Evolutionary conservation across 495 filamentous ascomycete genomes (phyloP).

Genomic region (Penicillium crystallinum): DNA sequence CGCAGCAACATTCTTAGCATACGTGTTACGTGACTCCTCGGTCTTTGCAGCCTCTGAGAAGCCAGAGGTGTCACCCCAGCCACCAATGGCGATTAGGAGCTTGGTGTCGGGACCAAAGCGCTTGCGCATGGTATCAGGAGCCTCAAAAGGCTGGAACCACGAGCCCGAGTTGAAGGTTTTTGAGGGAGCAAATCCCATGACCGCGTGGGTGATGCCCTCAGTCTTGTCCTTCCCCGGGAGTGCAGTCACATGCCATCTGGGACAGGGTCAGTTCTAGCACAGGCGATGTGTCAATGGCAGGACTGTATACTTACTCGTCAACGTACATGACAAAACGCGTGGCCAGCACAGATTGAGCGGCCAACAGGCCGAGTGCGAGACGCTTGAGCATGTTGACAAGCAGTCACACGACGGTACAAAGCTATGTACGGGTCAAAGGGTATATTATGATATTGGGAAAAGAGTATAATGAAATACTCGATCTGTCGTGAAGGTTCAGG

Average conservation of each 20-base stretch:
- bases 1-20: conserved; percentile 58
- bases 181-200: conserved; percentile 62
- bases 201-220: conserved; percentile 48
- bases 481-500: neutral
- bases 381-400: conserved; percentile 26
- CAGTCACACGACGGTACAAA: neutral
- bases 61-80: conserved; percentile 65
- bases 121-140: conserved; percentile 49
- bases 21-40: conserved; percentile 46
- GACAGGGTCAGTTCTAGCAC: neutral
- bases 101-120: conserved; percentile 56
- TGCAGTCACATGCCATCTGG: conserved; percentile 28
- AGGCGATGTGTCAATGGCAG: neutral
- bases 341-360: conserved; percentile 25
- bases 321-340: conserved; percentile 38
- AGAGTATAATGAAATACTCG: neutral
- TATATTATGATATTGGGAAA: neutral
- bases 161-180: conserved; percentile 53
- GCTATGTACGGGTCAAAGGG: neutral
- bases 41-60: conserved; percentile 56
- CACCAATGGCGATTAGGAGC: conserved; percentile 66
- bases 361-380: conserved; percentile 29
- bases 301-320: conserved; percentile 26
- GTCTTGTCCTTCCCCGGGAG: conserved; percentile 28
- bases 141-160: conserved; percentile 55